A percentile compares a stretch with the other conserved stretches of the same genome.
Evolutionary conservation across 768 basidiomycete species (phyloP).

Genomic region (Hemileccinum impolitum): DNA sequence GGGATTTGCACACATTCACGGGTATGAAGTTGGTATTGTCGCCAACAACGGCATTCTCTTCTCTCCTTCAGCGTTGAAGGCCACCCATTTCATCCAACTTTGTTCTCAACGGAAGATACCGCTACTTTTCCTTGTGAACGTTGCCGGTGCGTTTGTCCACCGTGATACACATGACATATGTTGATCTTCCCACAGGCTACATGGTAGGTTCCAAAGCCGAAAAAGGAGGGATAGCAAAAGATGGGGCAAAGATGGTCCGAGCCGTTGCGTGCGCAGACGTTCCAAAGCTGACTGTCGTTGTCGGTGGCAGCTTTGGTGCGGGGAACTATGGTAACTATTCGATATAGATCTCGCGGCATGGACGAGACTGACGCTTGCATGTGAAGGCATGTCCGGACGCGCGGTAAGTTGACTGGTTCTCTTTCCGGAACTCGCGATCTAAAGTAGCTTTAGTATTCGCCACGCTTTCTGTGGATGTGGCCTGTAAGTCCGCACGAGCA

Average conservation of each 20-base stretch:
- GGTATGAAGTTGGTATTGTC: constrained; percentile 86
- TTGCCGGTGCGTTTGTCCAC: constrained; percentile 55
- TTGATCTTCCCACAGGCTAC: constrained; percentile 51
- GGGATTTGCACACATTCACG: constrained; percentile 89
- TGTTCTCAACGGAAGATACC: constrained; percentile 91
- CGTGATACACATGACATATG: background rate
- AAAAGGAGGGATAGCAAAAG: constrained; percentile 91
- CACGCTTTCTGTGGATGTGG: constrained; percentile 98
- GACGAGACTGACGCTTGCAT: constrained; percentile 12
- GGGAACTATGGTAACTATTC: constrained; percentile 80
- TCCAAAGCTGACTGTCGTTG: constrained; percentile 89
- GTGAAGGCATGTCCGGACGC: constrained; percentile 83
- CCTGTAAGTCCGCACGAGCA: constrained; percentile 52
- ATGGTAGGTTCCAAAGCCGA: constrained; percentile 98
- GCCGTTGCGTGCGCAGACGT: constrained; percentile 93
- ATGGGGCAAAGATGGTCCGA: constrained; percentile 95
- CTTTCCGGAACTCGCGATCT: constrained; percentile 5
- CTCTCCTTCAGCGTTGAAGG: constrained; percentile 90
- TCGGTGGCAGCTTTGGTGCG: constrained; percentile 92
- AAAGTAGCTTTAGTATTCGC: constrained; percentile 63
- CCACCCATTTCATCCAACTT: constrained; percentile 92
- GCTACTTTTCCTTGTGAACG: constrained; percentile 90
- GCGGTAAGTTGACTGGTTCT: constrained; percentile 55
- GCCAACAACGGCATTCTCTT: constrained; percentile 96
- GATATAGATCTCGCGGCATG: constrained; percentile 1